These are phyloP conservation scores for Wallemia hederae DNA, from an alignment of 1,284 basidiomycete genomes.

Conservation along the genomic window DNA sequence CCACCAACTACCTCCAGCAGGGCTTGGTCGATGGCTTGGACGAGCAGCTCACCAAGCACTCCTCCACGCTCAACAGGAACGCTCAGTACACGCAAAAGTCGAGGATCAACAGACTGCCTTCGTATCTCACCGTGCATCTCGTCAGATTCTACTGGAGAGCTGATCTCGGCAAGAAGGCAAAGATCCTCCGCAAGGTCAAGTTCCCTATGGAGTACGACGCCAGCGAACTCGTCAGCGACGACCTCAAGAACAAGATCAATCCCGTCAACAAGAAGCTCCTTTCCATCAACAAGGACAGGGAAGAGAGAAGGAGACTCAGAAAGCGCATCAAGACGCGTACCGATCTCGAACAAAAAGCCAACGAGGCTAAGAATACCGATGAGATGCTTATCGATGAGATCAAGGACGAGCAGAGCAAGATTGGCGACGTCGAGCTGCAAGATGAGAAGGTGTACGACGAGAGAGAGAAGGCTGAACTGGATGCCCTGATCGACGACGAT, in stretches of 20 bases:
- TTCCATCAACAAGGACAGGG: slow-evolving; percentile 51
- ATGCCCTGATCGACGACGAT: slow-evolving; percentile 30
- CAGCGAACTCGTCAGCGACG: slow-evolving; percentile 49
- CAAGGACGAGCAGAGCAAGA: slow-evolving; percentile 9
- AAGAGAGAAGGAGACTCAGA: slow-evolving; percentile 53
- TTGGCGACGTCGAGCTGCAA: slow-evolving; percentile 22
- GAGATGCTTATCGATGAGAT: slow-evolving; percentile 6
- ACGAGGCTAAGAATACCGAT: slow-evolving; percentile 21
- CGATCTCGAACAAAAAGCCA: slow-evolving; percentile 13
- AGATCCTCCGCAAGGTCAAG: slow-evolving; percentile 87
- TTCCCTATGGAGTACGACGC: slow-evolving; percentile 62
- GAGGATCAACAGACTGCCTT: slow-evolving; percentile 52
- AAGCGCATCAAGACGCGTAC: slow-evolving; percentile 31
- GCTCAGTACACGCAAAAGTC: slow-evolving; percentile 61
- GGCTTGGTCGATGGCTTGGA: slow-evolving; percentile 66
- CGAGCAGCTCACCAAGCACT: slow-evolving; percentile 60
- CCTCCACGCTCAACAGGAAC: slow-evolving; percentile 43
- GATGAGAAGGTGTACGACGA: slow-evolving; percentile 30
- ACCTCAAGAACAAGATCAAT: slow-evolving; percentile 36
- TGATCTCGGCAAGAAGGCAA: slow-evolving; percentile 69
- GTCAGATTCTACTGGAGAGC: slow-evolving; percentile 84
- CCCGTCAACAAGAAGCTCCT: slow-evolving; percentile 43
- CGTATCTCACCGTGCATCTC: slow-evolving; percentile 66
- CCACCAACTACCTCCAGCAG: slow-evolving; percentile 64
- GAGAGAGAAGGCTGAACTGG: slow-evolving; percentile 34